Percentiles rank a stretch among this genome's conserved stretches.
phyloP scores from a whole-genome alignment of 139 green algal species.

The Coelastrella sp. region DNA sequence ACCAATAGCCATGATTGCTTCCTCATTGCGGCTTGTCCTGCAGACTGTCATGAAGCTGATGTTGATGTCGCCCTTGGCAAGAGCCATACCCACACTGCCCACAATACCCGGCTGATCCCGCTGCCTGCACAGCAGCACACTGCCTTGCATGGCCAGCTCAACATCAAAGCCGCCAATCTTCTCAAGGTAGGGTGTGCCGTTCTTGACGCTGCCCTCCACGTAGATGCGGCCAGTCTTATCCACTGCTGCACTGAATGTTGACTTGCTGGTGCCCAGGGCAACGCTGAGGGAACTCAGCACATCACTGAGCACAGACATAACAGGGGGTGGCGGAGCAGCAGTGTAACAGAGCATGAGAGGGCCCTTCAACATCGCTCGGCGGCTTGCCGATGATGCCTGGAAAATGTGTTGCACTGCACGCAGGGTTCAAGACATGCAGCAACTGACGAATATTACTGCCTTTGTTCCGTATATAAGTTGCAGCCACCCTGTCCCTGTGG shows the following conservation, averaged over 20 bases:
- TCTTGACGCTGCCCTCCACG: constrained; percentile 78
- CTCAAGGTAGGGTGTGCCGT: constrained; percentile 82
- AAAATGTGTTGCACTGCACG: background rate
- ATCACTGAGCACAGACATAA: constrained; percentile 39
- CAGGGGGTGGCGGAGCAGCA: background rate
- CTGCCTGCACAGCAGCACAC: constrained; percentile 69
- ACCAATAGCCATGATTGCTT: constrained; percentile 96
- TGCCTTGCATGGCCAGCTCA: constrained; percentile 76
- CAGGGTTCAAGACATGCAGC: no score
- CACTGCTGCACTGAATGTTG: constrained; percentile 79
- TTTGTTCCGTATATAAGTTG: background rate
- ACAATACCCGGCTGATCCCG: constrained; percentile 95
- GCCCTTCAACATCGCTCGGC: background rate
- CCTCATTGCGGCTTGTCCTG: constrained; percentile 50
- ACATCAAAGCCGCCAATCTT: constrained; percentile 88
- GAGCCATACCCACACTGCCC: constrained; percentile 75
- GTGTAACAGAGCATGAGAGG: background rate
- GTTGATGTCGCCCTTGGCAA: constrained; percentile 87
- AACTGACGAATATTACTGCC: background rate
- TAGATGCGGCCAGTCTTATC: constrained; percentile 73
- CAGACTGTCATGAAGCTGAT: constrained; percentile 95
- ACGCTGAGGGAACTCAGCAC: constrained; percentile 78
- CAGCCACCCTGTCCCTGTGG: background rate
- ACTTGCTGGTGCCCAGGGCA: constrained; percentile 67
- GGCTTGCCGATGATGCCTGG: background rate